Base-by-base conservation (phyloP, 176 grass and related monocot genomes). In the Oryza meyeriana region DNA sequence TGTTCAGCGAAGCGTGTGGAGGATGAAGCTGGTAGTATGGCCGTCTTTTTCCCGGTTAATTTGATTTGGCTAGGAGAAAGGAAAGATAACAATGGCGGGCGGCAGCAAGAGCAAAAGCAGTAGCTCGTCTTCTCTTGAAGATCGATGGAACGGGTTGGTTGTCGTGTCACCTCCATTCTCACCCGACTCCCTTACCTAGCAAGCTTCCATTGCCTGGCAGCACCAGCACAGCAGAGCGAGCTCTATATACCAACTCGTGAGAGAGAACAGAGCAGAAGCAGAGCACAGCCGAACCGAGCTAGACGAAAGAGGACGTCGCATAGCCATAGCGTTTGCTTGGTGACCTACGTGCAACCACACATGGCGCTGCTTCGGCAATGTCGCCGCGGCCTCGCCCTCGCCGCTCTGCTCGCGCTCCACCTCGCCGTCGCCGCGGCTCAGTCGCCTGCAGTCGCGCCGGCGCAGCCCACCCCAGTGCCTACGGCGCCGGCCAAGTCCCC, bases 361-460 rank as follows among this genome's bases (percentile, higher is more conserved):
- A 83, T 88, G 81, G 70, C 83, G 86, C 78, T 9, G 16, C 57
- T 70, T 2, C 80, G 26, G 50, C 74, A 64, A 58, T 85, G 78
- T 42, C 34, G 52, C 38, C 33, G 39, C 38, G 25, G 81, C 22
- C 12, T 61, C 16, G 57, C 32, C 41, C 8, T 89, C 12, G 40
- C 42, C 10, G 78, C 68, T 1, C 36, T 90, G 13, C 66, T 89
- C 16, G 33, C 14, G 7, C 34, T 68, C 29, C 66, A 86, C 59
- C 35, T 94, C 30, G 58, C 42, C 74, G 50, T 24, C 4, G 75
- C 62, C 4, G 85, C 42, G 0, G 68, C 66, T 3, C n/a, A 50
- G 59, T 72, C 68, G 20, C 9, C 22, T 0, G 57, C 82, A 0
- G 61, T 48, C 4, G 64, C 87, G 3, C 86, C 78, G 0, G 88